Evolutionary conservation across 805 yeast species (phyloP).

Genomic region (Hanseniaspora meyeri): DNA sequence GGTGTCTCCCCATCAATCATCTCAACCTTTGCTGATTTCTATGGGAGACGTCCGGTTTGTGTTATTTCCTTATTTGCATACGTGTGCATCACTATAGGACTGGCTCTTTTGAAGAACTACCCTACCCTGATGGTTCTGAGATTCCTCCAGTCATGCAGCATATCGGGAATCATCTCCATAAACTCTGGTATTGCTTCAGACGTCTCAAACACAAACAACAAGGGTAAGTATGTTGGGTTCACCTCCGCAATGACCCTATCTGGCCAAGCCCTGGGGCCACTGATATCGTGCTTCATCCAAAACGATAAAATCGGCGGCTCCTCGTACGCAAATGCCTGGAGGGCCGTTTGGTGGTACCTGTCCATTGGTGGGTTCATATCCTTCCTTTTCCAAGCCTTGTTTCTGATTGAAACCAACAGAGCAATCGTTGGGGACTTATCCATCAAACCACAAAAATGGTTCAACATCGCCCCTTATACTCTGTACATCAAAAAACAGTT

Average conservation of each 20-base stretch:
- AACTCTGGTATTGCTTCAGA: constrained; percentile 66
- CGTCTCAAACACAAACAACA: constrained; percentile 46
- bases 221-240: constrained; percentile 62
- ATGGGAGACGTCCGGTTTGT: constrained; percentile 62
- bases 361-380: constrained; percentile 50
- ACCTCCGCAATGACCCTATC: constrained; percentile 53
- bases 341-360: constrained; percentile 64
- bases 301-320: constrained; percentile 37
- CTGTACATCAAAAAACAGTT: constrained; percentile 29
- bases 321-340: constrained; percentile 50
- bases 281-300: constrained; percentile 48
- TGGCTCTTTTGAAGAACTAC: constrained; percentile 47
- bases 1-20: constrained; percentile 63
- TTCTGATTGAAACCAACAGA: constrained; percentile 70
- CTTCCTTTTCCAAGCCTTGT: constrained; percentile 25
- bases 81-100: constrained; percentile 49
- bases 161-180: constrained; percentile 63
- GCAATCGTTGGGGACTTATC: constrained; percentile 66
- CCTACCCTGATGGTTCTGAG: constrained; percentile 53
- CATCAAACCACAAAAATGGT: constrained; percentile 34
- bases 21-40: constrained; percentile 54
- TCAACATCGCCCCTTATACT: constrained; percentile 38
- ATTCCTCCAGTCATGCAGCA: constrained; percentile 63
- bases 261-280: constrained; percentile 70
- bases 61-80: constrained; percentile 43